Evolutionary conservation across 768 basidiomycete species (phyloP).

Genomic region (Serpula lacrymans): DNA sequence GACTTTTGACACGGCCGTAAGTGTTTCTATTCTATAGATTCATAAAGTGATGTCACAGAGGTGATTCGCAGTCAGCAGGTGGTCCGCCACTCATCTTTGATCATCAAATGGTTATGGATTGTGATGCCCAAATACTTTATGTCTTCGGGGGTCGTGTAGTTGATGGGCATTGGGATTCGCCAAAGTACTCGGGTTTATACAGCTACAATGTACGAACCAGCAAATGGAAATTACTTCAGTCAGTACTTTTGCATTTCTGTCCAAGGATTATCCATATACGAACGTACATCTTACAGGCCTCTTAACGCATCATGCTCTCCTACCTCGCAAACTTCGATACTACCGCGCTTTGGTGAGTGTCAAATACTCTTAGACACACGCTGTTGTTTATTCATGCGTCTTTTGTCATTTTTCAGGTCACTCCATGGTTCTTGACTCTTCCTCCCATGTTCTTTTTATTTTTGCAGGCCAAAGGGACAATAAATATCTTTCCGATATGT

Average conservation of each 20-base stretch:
- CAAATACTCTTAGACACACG: slow-evolving; percentile 1
- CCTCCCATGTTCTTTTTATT: slow-evolving; percentile 57
- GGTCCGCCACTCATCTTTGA: slow-evolving; percentile 77
- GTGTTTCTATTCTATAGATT: slow-evolving; percentile 16
- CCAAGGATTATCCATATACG: background rate
- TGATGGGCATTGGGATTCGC: slow-evolving; percentile 56
- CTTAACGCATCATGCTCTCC: slow-evolving; percentile 11
- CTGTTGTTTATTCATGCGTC: slow-evolving; percentile 1
- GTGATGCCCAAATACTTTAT: slow-evolving; percentile 66
- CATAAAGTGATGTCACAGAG: background rate
- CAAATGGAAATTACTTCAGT: slow-evolving; percentile 72
- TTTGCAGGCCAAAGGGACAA: slow-evolving; percentile 73
- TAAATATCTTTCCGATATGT: slow-evolving; percentile 73
- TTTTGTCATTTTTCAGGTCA: slow-evolving; percentile 45
- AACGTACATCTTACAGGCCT: slow-evolving; percentile 12
- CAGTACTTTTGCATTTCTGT: slow-evolving; percentile 22
- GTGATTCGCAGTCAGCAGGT: slow-evolving; percentile 52
- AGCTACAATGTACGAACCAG: slow-evolving; percentile 63
- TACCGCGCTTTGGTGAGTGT: slow-evolving; percentile 57
- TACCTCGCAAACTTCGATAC: slow-evolving; percentile 40
- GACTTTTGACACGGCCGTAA: slow-evolving; percentile 62
- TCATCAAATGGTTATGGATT: slow-evolving; percentile 79
- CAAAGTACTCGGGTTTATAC: slow-evolving; percentile 70
- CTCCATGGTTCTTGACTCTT: slow-evolving; percentile 76
- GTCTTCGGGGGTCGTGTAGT: slow-evolving; percentile 74